Base-by-base conservation (phyloP, 2,329 filamentous ascomycete species). In the Claviceps sp. region DNA sequence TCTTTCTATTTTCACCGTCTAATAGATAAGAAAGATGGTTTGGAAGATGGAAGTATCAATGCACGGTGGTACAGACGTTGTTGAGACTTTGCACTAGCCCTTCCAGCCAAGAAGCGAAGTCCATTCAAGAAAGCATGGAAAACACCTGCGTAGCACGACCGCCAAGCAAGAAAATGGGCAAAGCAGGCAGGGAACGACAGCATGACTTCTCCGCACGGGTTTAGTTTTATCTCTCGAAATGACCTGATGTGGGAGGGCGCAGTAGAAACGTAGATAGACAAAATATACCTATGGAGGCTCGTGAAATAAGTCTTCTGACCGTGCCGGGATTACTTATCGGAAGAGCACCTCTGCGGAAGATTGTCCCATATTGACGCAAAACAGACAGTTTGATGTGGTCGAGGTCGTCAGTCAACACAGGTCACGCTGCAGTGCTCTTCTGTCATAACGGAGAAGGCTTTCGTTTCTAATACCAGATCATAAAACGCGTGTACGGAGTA, bases 141-240 rank as follows among this genome's bases (percentile, higher is more conserved):
- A 89, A 0, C 85, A 85, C 44, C 84, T 82, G 40, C 88, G 83
- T 55, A 88, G 73, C 1, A 82, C 78, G 69, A 89, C 82, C 78
- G 16, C 26, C 48, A 26, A 37, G 30, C 81, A 85, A 52, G 78
- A 81, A 2, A 69, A 64, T 5, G 87, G 1, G 82, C 75, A 52
- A 81, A 78, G 48, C 66, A 89, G 2, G 84, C 84, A 4, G 81
- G 71, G 61, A 78, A 88, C 2, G 86, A 86, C 67, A 89, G 84
- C 55, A 78, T 71, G 20, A 73, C 75, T 3, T 80, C 76, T 54
- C 76, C 81, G 68, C 84, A 87, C 1, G 83, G 81, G 18, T 24
- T 24, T 24, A 7, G 89, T 67, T 1, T 71, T 76, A 54, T 81
- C 72, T 16, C 84, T 75, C 52, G 80, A 72, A 42, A 88, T 72